Percentiles rank a stretch among this genome's conserved stretches.
Evolutionary conservation across 768 basidiomycete genomes (phyloP).

Genomic region (Kwoniella sp.): DNA sequence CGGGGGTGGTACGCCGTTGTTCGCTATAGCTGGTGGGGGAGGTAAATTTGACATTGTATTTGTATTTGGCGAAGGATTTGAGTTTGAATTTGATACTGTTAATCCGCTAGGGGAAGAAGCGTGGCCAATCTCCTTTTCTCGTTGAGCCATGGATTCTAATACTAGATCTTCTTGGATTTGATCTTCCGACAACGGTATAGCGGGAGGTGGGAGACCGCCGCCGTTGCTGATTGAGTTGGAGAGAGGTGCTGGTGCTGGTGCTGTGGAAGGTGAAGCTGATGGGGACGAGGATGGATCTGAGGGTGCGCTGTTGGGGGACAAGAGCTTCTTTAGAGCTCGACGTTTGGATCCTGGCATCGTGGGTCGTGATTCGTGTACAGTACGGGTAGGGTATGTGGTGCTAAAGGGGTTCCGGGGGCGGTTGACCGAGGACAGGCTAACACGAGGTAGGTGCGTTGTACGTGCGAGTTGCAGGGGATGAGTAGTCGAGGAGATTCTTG

Average conservation of each 20-base stretch:
- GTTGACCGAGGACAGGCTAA: too few species aligned
- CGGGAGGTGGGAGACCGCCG: slow-evolving; percentile 11
- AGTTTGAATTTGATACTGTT: not conserved
- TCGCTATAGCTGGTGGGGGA: not conserved
- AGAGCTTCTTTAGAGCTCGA: slow-evolving; percentile 51
- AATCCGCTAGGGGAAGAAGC: slow-evolving; percentile 2
- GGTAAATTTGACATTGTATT: too few species aligned
- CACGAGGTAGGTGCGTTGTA: not conserved
- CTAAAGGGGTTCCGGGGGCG: too few species aligned
- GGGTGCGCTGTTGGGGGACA: slow-evolving; percentile 36
- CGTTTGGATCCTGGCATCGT: slow-evolving; percentile 55
- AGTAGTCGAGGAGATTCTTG: too few species aligned
- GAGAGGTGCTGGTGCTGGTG: not conserved
- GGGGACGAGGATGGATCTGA: not conserved
- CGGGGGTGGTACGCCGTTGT: not conserved
- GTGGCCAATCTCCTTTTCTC: slow-evolving; percentile 31
- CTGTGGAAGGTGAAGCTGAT: not conserved
- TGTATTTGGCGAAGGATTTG: not conserved
- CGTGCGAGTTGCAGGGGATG: too few species aligned
- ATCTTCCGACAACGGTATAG: slow-evolving; percentile 2
- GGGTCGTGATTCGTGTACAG: slow-evolving; percentile 1
- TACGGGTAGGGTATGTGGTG: not conserved
- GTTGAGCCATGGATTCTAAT: slow-evolving; percentile 27
- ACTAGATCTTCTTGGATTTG: slow-evolving; percentile 20
- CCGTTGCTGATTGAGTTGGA: slow-evolving; percentile 1